Conservation (phyloP, 441 rosid species). For the Euphorbia schlechtendalii region DNA sequence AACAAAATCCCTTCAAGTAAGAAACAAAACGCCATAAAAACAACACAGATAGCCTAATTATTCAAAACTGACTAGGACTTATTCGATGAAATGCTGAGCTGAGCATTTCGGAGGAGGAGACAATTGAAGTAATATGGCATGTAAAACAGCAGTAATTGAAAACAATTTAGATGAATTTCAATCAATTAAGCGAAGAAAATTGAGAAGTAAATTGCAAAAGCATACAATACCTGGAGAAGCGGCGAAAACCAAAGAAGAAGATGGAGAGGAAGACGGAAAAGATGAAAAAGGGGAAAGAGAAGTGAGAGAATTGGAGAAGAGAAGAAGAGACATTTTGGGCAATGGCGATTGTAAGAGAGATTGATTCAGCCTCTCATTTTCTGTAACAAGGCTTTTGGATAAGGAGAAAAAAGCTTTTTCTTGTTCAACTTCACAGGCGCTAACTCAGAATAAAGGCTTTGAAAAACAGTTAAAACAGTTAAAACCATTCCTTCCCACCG, state of each 20-base stretch:
- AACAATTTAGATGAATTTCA: neutral
- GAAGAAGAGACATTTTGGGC: constrained; percentile 41
- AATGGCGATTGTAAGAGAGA: neutral
- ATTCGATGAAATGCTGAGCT: neutral
- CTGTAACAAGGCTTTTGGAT: neutral
- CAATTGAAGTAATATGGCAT: too few species aligned
- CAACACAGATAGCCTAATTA: neutral
- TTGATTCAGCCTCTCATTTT: constrained; percentile 2
- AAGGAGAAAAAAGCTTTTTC: neutral
- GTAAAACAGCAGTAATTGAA: neutral
- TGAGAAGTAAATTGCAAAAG: neutral
- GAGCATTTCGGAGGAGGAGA: too few species aligned
- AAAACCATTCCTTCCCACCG: too few species aligned
- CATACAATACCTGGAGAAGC: constrained; percentile 44
- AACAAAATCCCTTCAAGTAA: too few species aligned
- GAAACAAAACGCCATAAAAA: neutral
- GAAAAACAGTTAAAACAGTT: too few species aligned
- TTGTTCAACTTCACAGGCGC: neutral
- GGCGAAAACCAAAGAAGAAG: constrained; percentile 19
- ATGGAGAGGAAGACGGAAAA: too few species aligned
- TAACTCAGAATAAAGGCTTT: too few species aligned
- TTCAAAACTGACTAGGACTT: neutral
- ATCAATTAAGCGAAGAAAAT: neutral
- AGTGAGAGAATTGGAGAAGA: constrained; percentile 25
- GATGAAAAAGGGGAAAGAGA: constrained; percentile 22